Base-by-base conservation (phyloP, 1,284 basidiomycete genomes). In the Rhodofomes roseus region DNA sequence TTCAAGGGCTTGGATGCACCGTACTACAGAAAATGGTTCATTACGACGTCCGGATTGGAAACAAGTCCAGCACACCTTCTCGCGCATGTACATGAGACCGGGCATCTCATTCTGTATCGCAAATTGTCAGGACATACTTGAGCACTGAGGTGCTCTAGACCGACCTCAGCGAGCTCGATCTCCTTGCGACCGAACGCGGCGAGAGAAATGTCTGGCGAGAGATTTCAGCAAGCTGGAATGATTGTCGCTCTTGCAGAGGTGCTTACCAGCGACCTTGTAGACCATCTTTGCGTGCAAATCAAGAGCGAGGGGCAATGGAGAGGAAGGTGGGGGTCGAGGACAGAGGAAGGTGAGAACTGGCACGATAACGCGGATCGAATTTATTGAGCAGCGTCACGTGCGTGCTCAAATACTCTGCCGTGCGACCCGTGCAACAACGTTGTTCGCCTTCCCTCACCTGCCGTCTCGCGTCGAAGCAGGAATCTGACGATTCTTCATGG, bases 121-220 rank as follows among this genome's bases (percentile, higher is more conserved):
- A 22, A 22, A 62, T 36, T 37, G 18, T 43, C 11, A 61, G 23
- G 11, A 20, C n/a, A 51, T 36, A 5, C 14, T 16, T n/a, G 37
- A 40, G 16, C 25, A n/a, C 11, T 27, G 4, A 46, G 37, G 50
- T 39, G 52, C 55, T 68, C 90, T 54, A 18, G 18, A 58, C 60
- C 16, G 36, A 61, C 90, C 85, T 98, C 95, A 66, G 96, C 95
- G 77, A 98, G 95, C 82, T 96, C 90, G 72, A 98, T 93, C 82
- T 98, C 96, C 83, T 98, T 97, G 80, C 96, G 94, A 79, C 95
- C 93, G 76, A 94, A 96, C 64, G 94, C 92, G 74, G 95, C 96
- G 74, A 98, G 92, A 73, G 95, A 98, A 74, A 97, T 82, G 75
- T 98, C 95, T 90, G 74, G 66, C 74, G 68, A 68, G 22, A 16